These are phyloP conservation scores for Mortierella sp. DNA, from an alignment of 371 early-diverging fungal genomes.

Conservation along the genomic window DNA sequence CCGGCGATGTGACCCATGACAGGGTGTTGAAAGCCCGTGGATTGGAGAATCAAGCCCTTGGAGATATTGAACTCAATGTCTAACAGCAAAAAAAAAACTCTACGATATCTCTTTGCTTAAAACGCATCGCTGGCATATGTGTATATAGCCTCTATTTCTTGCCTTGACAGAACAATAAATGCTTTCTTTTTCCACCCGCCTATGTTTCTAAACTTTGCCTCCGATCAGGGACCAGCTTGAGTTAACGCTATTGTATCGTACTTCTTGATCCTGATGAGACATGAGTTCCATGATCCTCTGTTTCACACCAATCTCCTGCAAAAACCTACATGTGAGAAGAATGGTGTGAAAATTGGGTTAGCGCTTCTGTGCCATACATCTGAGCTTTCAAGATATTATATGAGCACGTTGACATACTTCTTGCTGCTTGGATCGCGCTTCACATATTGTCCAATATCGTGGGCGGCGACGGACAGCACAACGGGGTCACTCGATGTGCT, in stretches of 20 bases:
- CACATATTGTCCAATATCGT: conserved; percentile 94
- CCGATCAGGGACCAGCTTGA: conserved; percentile 55
- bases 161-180: too few species aligned
- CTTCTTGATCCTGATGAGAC: conserved; percentile 58
- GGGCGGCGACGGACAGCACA: conserved; percentile 88
- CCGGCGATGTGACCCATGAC: conserved; percentile 58
- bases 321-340: conserved; percentile 60
- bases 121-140: too few species aligned
- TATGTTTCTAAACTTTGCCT: conserved; percentile 12
- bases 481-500: conserved; percentile 71
- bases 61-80: conserved; percentile 41
- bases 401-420: conserved; percentile 60
- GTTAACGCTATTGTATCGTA: conserved; percentile 55
- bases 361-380: too few species aligned
- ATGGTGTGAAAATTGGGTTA: background rate
- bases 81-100: background rate
- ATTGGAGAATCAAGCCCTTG: conserved; percentile 53
- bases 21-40: conserved; percentile 56
- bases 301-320: conserved; percentile 94
- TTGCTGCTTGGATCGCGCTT: conserved; percentile 88
- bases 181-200: background rate
- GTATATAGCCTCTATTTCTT: background rate
- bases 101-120: too few species aligned
- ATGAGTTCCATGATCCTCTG: conserved; percentile 95
- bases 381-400: too few species aligned